phyloP scores from a whole-genome alignment of 352 stramenopile genomes.

The Phytophthora niederhauseri region DNA sequence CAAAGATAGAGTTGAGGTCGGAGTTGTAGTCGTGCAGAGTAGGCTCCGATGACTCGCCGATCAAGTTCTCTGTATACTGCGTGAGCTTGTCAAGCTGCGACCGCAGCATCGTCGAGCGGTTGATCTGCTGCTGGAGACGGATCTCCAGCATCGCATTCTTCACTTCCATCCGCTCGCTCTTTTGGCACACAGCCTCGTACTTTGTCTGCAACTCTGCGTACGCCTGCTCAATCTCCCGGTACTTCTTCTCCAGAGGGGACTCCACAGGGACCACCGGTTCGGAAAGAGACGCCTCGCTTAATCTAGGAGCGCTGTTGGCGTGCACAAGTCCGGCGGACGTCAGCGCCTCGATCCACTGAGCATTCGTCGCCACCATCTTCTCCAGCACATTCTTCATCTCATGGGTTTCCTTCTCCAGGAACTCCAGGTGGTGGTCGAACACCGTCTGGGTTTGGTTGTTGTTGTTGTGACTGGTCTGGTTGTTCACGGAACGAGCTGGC shows the following conservation, averaged over 20 bases:
- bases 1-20: constrained; percentile 56
- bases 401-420: constrained; percentile 67
- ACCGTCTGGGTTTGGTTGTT: constrained; percentile 47
- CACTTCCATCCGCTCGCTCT: constrained; percentile 57
- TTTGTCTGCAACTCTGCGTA: constrained; percentile 64
- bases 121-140: constrained; percentile 66
- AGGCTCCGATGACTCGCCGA: constrained; percentile 60
- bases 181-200: constrained; percentile 48
- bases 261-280: constrained; percentile 26
- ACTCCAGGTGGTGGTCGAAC: constrained; percentile 71
- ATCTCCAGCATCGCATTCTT: constrained; percentile 74
- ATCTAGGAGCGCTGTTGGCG: constrained; percentile 16
- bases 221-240: constrained; percentile 50
- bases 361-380: constrained; percentile 75
- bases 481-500: constrained; percentile 39
- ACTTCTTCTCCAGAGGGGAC: constrained; percentile 51
- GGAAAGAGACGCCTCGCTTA: constrained; percentile 29
- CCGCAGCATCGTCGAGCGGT: constrained; percentile 63
- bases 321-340: constrained; percentile 35
- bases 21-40: constrained; percentile 55
- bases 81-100: constrained; percentile 74
- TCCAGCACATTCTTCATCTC: constrained; percentile 74
- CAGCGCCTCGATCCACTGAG: constrained; percentile 71
- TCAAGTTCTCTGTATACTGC: constrained; percentile 71
- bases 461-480: constrained; percentile 40